These are phyloP conservation scores for Blastobotrys capitulatus DNA, from an alignment of 1,139 yeast species.

Conservation along the genomic window DNA sequence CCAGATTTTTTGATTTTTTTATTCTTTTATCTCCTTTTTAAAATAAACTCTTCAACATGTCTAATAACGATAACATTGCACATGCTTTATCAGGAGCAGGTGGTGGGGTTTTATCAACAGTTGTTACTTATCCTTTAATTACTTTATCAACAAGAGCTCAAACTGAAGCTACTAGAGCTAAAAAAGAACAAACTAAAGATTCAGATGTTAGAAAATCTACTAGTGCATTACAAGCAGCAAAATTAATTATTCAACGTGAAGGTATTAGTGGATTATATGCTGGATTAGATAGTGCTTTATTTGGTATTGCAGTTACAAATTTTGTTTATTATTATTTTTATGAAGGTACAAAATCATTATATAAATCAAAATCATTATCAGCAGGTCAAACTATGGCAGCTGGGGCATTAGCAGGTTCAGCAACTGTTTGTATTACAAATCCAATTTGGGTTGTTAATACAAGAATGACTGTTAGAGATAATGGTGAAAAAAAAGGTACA, in stretches of 20 bases:
- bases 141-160: slow-evolving; percentile 83
- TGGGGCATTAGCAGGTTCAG: slow-evolving; percentile 84
- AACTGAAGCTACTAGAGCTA: slow-evolving; percentile 46
- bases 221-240: slow-evolving; percentile 36
- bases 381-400: slow-evolving; percentile 70
- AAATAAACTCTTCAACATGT: background rate
- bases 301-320: slow-evolving; percentile 81
- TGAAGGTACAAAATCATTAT: slow-evolving; percentile 58
- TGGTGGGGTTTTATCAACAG: slow-evolving; percentile 85
- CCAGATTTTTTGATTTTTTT: background rate
- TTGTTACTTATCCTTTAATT: slow-evolving; percentile 79
- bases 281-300: slow-evolving; percentile 82
- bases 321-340: slow-evolving; percentile 88
- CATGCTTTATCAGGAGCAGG: slow-evolving; percentile 93
- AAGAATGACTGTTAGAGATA: slow-evolving; percentile 59
- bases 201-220: slow-evolving; percentile 25
- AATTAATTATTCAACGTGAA: slow-evolving; percentile 50
- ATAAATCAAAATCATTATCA: slow-evolving; percentile 41
- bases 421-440: slow-evolving; percentile 80
- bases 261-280: slow-evolving; percentile 73
- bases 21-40: background rate
- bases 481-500: slow-evolving; percentile 40
- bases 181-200: slow-evolving; percentile 25
- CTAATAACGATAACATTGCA: slow-evolving; percentile 42
- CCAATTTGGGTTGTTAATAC: slow-evolving; percentile 97